Percentiles rank a stretch among this genome's conserved stretches.
These are phyloP conservation scores for Candida germanica DNA, from an alignment of 805 yeast species.

Conservation along the genomic window DNA sequence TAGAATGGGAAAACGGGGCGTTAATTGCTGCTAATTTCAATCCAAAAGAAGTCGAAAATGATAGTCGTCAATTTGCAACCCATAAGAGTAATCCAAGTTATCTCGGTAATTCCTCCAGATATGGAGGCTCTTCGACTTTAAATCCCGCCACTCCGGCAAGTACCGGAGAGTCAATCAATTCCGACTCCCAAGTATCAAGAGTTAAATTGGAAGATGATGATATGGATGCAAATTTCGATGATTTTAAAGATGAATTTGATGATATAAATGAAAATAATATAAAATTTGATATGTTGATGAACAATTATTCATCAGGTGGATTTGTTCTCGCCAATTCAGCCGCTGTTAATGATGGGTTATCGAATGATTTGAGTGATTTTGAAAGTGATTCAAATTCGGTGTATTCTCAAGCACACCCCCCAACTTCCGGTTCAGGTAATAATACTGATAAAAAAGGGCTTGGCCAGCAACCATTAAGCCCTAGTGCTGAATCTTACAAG, in stretches of 20 bases:
- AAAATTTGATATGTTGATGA: conserved; percentile 11
- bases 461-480: conserved; percentile 1
- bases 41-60: conserved; percentile 22
- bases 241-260: conserved; percentile 3
- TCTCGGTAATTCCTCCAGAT: not conserved
- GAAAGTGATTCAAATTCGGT: conserved; percentile 24
- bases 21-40: conserved; percentile 37
- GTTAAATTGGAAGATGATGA: conserved; percentile 1
- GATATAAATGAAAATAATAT: conserved; percentile 13
- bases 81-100: conserved; percentile 17
- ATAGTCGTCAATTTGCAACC: conserved; percentile 32
- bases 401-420: conserved; percentile 12
- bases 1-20: conserved; percentile 46
- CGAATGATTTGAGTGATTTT: conserved; percentile 19
- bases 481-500: conserved; percentile 5
- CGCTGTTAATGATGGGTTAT: conserved; percentile 12
- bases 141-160: not conserved
- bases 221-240: conserved; percentile 2
- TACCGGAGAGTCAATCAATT: not conserved
- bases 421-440: conserved; percentile 6
- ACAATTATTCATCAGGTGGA: conserved; percentile 17
- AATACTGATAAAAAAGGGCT: not conserved
- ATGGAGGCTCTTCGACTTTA: no score
- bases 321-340: conserved; percentile 16
- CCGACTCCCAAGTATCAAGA: not conserved